Evolutionary conservation across 306 rosid species (phyloP).

Genomic region (Sicyos baderoa): DNA sequence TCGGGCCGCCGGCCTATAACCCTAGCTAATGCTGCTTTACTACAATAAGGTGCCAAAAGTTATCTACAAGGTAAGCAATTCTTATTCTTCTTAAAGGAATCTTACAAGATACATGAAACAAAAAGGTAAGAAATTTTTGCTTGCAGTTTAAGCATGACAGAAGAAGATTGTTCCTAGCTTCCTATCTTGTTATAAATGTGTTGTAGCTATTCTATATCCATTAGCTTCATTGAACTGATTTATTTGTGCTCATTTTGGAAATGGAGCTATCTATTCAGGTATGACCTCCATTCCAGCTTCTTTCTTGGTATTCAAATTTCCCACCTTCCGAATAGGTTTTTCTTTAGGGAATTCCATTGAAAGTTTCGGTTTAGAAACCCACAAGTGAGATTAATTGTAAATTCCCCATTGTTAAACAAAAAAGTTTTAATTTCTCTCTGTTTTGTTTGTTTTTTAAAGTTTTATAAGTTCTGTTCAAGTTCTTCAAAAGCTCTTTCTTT

Average conservation of each 20-base stretch:
- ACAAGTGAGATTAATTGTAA: too few relatives aligned
- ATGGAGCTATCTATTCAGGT: background rate
- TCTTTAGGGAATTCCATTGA: too few relatives aligned
- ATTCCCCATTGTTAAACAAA: too few relatives aligned
- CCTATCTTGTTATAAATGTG: slow-evolving; percentile 1
- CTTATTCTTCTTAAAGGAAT: slow-evolving; percentile 12
- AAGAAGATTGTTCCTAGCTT: background rate
- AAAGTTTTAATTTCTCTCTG: background rate
- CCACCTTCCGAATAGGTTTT: background rate
- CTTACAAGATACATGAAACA: background rate
- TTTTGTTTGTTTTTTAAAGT: background rate
- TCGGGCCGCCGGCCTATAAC: background rate
- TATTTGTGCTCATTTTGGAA: background rate
- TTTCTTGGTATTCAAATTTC: slow-evolving; percentile 8
- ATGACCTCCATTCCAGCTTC: background rate
- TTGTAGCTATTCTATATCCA: background rate
- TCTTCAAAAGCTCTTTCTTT: background rate
- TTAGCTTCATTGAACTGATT: background rate
- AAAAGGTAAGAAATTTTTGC: background rate
- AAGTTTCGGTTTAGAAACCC: too few relatives aligned
- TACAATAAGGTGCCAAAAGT: slow-evolving; percentile 6
- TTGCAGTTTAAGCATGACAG: slow-evolving; percentile 5
- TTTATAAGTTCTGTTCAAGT: background rate
- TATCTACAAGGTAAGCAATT: slow-evolving; percentile 13
- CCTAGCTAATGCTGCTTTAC: background rate